phyloP scores from a whole-genome alignment of 2,329 filamentous ascomycete genomes.

The Zasmidium angulare region DNA sequence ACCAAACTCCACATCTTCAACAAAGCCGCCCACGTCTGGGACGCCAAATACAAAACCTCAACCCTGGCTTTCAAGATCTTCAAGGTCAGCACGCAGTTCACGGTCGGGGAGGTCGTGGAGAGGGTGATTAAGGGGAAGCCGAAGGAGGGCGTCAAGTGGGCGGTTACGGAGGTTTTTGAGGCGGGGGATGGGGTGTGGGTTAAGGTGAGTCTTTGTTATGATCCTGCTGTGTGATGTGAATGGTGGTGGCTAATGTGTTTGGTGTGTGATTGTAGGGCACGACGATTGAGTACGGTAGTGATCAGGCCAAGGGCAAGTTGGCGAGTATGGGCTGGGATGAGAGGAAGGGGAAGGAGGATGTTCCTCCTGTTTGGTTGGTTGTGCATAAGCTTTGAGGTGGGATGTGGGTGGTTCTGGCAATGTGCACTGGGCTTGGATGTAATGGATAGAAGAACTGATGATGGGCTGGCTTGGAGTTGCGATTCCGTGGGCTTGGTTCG shows the following conservation, averaged over 20 bases:
- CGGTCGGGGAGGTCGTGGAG: constrained; percentile 32
- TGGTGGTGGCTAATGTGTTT: background rate
- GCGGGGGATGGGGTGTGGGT: constrained; percentile 30
- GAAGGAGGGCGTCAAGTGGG: constrained; percentile 26
- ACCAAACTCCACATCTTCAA: constrained; percentile 34
- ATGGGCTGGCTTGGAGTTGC: too few species aligned
- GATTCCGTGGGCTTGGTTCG: too few species aligned
- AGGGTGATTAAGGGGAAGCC: constrained; percentile 24
- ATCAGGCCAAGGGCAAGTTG: constrained; percentile 31
- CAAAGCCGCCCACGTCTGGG: constrained; percentile 28
- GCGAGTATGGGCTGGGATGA: constrained; percentile 34
- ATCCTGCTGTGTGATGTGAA: background rate
- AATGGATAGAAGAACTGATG: too few species aligned
- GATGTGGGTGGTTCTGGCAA: too few species aligned
- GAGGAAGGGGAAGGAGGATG: constrained; percentile 28
- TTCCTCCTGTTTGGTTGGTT: constrained; percentile 38
- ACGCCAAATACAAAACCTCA: constrained; percentile 21
- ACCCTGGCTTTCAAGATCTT: constrained; percentile 34
- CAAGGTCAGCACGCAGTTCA: constrained; percentile 28
- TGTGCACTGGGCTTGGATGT: too few species aligned
- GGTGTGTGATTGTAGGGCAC: constrained; percentile 30
- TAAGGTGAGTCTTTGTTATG: constrained; percentile 27
- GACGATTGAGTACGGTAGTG: constrained; percentile 28
- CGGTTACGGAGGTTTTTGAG: constrained; percentile 35
- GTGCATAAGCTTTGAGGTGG: constrained; percentile 33